Evolutionary conservation across 129 eudicot genomes (phyloP), one percentile per base, ranked within the genome.

Genomic region (Flaveria bidentis): DNA sequence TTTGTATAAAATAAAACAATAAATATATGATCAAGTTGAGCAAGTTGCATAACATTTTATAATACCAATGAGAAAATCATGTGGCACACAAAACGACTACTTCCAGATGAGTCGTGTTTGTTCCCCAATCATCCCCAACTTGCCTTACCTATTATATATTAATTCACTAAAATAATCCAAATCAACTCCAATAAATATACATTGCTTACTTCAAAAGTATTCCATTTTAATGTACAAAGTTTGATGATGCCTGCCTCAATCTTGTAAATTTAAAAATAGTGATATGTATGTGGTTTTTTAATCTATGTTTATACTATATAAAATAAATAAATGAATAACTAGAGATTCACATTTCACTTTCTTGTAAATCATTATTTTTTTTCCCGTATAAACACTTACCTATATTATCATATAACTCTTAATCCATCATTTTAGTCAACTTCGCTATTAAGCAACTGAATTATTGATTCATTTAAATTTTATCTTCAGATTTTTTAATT

Each of bases 41-140:
- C 79, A 80, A 73, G 75, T 80, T 80, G 79, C 79, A 73, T 65
- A 67, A 65, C 79, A 73, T 73, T 65, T 80, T 73, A 80, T 80
- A 73, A 23, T 80, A 52, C 6, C 52, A 51, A 53, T 65, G 74
- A 73, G 20, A 80, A 72, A 44, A 63, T 63, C 68, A 63, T 63
- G 83, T 80, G 79, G 79, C 75, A 67, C 79, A 64, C 33, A 80
- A 66, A 72, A 53, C 39, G 52, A 72, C 74, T 46, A 66, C 36
- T 80, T 80, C 75, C 52, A 73, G 78, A 80, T 42, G 83, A 73
- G 83, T 73, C 83, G 33, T 67, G 39, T 80, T 73, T 63, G 73
- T 79, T 80, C 83, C 69, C 41, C 61, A 80, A 80, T 65, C 78
- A 52, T 53, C 83, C 74, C 69, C 74, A 39, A 80, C 75, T 73